These are phyloP conservation scores for Stramenopiles sp. DNA, from an alignment of 352 stramenopile species.

Conservation along the genomic window DNA sequence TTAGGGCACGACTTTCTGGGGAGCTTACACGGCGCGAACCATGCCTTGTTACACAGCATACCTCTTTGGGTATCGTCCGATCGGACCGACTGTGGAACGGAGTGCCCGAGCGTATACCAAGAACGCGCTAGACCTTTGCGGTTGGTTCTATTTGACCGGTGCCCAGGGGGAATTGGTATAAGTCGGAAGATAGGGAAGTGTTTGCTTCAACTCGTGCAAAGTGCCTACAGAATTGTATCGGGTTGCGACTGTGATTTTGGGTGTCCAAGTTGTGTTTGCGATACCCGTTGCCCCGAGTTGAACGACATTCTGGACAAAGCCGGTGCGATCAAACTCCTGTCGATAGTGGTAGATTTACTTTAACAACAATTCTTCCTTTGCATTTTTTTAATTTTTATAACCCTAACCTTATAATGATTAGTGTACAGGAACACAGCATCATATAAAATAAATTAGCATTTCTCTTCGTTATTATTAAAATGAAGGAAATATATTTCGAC, in stretches of 20 bases:
- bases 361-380: no score
- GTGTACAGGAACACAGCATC: no score
- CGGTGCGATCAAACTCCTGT: conserved; percentile 43
- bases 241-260: conserved; percentile 48
- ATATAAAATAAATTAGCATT: no score
- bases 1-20: no score
- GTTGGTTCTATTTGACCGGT: conserved; percentile 60
- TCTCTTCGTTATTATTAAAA: no score
- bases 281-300: conserved; percentile 53
- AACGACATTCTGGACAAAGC: conserved; percentile 64
- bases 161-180: conserved; percentile 59
- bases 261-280: conserved; percentile 64
- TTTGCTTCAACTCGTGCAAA: conserved; percentile 33
- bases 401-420: no score
- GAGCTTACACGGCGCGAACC: conserved; percentile 61
- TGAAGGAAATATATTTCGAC: no score
- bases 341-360: no score
- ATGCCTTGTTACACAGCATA: conserved; percentile 35
- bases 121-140: conserved; percentile 39
- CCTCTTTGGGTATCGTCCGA: conserved; percentile 78
- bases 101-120: conserved; percentile 54
- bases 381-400: no score
- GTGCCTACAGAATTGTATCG: conserved; percentile 39
- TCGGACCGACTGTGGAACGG: conserved; percentile 44
- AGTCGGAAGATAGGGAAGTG: conserved; percentile 44